Evolutionary conservation across 1,284 basidiomycete genomes (phyloP).

Genomic region (Phellinidium pouzarii): DNA sequence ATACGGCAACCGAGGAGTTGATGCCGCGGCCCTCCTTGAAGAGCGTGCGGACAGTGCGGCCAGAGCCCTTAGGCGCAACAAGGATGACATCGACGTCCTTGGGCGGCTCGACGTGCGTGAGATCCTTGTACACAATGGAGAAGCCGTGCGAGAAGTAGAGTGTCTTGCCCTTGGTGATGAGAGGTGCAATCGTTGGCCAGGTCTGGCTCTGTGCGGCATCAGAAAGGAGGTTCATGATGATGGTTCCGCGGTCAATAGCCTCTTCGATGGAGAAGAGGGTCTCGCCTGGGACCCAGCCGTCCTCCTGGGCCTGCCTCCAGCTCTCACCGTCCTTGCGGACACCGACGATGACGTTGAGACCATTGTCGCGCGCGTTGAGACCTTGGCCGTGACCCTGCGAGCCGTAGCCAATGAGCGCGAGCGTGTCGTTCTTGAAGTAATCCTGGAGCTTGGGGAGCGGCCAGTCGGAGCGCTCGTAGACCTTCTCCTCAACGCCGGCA

Average conservation of each 20-base stretch:
- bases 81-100: slow-evolving; percentile 97
- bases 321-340: slow-evolving; percentile 95
- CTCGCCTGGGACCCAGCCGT: slow-evolving; percentile 99
- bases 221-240: slow-evolving; percentile 99
- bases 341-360: slow-evolving; percentile 97
- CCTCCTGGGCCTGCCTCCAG: slow-evolving; percentile 94
- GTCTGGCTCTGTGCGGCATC: slow-evolving; percentile 97
- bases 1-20: slow-evolving; percentile 85
- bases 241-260: slow-evolving; percentile 92
- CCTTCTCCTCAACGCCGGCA: slow-evolving; percentile 90
- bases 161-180: slow-evolving; percentile 99
- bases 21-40: slow-evolving; percentile 99
- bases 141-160: slow-evolving; percentile 99
- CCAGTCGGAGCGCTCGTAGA: slow-evolving; percentile 99
- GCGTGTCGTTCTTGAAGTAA: slow-evolving; percentile 99
- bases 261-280: slow-evolving; percentile 98
- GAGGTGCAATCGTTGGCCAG: slow-evolving; percentile 82
- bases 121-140: slow-evolving; percentile 97
- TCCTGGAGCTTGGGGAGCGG: slow-evolving; percentile 96
- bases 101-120: slow-evolving; percentile 92
- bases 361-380: slow-evolving; percentile 98
- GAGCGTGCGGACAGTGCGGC: slow-evolving; percentile 96
- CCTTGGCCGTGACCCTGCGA: slow-evolving; percentile 99
- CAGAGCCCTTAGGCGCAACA: slow-evolving; percentile 98
- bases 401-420: slow-evolving; percentile 97